A percentile compares a stretch with the other conserved stretches of the same genome.
Conservation (phyloP, 2,329 filamentous ascomycete genomes). For the Geosmithia putterillii region DNA sequence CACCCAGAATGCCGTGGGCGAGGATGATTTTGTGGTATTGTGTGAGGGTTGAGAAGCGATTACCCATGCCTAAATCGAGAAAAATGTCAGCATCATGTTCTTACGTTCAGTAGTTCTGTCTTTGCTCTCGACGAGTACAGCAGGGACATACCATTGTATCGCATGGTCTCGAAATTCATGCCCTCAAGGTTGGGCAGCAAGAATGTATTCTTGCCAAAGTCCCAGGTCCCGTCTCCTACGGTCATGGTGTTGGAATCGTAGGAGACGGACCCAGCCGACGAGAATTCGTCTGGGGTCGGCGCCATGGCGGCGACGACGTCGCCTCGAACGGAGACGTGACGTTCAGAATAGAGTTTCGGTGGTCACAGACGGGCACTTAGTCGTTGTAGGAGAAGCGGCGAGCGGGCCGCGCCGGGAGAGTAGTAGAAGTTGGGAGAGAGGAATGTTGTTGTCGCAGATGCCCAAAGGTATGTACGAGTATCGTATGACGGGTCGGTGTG, state of each 20-base stretch:
- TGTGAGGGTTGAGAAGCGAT: conserved; percentile 56
- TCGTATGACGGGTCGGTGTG: background rate
- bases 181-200: conserved; percentile 66
- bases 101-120: background rate
- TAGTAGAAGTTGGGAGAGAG: too few relatives aligned
- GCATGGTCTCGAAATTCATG: conserved; percentile 70
- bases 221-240: conserved; percentile 78
- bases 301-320: conserved; percentile 38
- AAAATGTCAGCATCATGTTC: background rate
- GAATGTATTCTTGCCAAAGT: conserved; percentile 64
- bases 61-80: conserved; percentile 56
- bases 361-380: background rate
- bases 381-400: background rate
- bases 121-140: background rate
- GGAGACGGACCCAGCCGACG: conserved; percentile 57
- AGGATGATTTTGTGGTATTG: conserved; percentile 61
- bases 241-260: conserved; percentile 64
- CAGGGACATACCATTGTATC: conserved; percentile 58
- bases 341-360: background rate
- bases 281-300: conserved; percentile 46
- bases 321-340: background rate
- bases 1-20: conserved; percentile 61
- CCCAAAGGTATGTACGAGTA: too few relatives aligned
- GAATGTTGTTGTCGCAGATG: conserved; percentile 2
- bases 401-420: background rate